Percentiles rank a stretch among this genome's conserved stretches.
These are phyloP conservation scores for Petrea volubilis DNA, from an alignment of 257 asterid genomes.

Conservation along the genomic window DNA sequence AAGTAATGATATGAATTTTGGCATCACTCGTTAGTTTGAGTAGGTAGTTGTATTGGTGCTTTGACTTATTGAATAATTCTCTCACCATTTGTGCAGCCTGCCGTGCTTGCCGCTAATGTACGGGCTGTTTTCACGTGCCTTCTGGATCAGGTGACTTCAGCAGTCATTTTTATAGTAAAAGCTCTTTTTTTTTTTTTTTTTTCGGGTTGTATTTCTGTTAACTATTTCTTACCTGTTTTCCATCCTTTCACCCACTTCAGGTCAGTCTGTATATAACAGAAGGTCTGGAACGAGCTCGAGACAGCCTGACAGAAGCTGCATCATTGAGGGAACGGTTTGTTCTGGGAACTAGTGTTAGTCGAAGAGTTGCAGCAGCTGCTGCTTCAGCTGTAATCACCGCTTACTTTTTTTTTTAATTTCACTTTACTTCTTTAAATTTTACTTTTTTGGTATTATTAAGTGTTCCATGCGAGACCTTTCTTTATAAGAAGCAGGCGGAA, in stretches of 20 bases:
- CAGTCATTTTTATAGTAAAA: slow-evolving; percentile 16
- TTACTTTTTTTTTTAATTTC: slow-evolving; percentile 5
- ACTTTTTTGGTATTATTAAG: neutral
- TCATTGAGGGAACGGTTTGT: slow-evolving; percentile 95
- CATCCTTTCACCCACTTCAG: slow-evolving; percentile 44
- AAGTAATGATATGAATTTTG: neutral
- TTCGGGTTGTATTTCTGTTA: slow-evolving; percentile 7
- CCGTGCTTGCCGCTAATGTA: slow-evolving; percentile 77
- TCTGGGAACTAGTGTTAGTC: slow-evolving; percentile 80
- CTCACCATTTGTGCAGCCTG: slow-evolving; percentile 69
- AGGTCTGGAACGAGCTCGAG: slow-evolving; percentile 97
- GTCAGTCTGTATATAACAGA: slow-evolving; percentile 86
- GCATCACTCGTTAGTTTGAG: neutral
- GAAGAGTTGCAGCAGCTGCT: slow-evolving; percentile 98
- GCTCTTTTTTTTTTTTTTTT: slow-evolving; percentile 30
- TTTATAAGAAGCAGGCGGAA: slow-evolving; percentile 72
- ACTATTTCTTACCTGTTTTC: slow-evolving; percentile 2
- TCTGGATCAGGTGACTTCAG: slow-evolving; percentile 76
- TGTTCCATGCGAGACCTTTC: slow-evolving; percentile 9
- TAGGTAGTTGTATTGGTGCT: neutral
- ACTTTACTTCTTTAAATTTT: neutral
- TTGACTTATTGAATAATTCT: slow-evolving; percentile 19
- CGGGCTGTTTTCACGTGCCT: slow-evolving; percentile 93
- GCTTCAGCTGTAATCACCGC: slow-evolving; percentile 83
- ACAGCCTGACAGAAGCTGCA: slow-evolving; percentile 93